Evolutionary conservation across 805 yeast genomes (phyloP).

Genomic region (Hanseniaspora clermontiae): DNA sequence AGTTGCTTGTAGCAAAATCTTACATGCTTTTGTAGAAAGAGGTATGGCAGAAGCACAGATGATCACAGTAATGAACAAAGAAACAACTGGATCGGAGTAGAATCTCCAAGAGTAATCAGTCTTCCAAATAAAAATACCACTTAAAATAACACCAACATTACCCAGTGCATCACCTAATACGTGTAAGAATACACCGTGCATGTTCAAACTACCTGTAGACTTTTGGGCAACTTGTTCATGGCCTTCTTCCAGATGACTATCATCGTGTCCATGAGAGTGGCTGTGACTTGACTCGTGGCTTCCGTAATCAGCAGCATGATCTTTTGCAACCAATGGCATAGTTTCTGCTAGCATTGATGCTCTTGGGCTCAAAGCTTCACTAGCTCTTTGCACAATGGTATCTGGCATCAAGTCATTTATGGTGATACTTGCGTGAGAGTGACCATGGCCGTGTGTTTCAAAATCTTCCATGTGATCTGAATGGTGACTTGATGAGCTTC

Average conservation of each 20-base stretch:
- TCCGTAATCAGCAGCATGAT: slow-evolving; percentile 1
- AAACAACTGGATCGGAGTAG: slow-evolving; percentile 75
- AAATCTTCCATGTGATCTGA: slow-evolving; percentile 16
- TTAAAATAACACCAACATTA: slow-evolving; percentile 78
- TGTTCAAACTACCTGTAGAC: slow-evolving; percentile 53
- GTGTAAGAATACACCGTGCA: slow-evolving; percentile 94
- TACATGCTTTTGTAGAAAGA: slow-evolving; percentile 70
- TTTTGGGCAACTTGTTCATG: slow-evolving; percentile 27
- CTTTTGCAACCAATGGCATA: slow-evolving; percentile 25
- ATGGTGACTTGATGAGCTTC: slow-evolving; percentile 15
- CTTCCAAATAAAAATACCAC: slow-evolving; percentile 89
- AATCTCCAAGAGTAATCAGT: slow-evolving; percentile 80
- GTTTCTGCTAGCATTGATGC: slow-evolving; percentile 26
- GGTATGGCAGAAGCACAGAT: slow-evolving; percentile 89
- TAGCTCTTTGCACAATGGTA: slow-evolving; percentile 30
- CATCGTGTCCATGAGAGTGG: slow-evolving; percentile 14
- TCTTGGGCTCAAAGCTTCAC: slow-evolving; percentile 3
- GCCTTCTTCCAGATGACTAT: slow-evolving; percentile 12
- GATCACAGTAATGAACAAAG: slow-evolving; percentile 72
- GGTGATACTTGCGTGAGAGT: slow-evolving; percentile 20
- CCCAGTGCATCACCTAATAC: slow-evolving; percentile 95
- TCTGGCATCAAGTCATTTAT: slow-evolving; percentile 32
- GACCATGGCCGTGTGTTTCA: slow-evolving; percentile 17
- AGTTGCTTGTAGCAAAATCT: slow-evolving; percentile 82
- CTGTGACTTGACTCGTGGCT: slow-evolving; percentile 17